Evolutionary conservation across 192 early-diverging fungal species (phyloP).

Genomic region (Fimicolochytrium jonesii): DNA sequence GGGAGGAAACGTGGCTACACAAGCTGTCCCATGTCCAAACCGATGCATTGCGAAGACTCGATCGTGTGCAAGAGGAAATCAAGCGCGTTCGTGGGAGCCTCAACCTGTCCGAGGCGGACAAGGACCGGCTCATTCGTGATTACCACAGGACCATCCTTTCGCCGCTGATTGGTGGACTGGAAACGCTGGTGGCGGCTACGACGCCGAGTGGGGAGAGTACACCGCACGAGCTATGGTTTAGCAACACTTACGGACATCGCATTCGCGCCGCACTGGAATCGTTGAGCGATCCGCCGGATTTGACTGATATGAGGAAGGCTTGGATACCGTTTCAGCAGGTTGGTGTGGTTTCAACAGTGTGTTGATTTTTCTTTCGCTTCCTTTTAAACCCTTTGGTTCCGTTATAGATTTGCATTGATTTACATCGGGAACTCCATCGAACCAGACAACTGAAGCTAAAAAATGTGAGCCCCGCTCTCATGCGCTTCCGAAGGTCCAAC

Average conservation of each 20-base stretch:
- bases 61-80: slow-evolving; percentile 55
- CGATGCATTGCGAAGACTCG: slow-evolving; percentile 52
- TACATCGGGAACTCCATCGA: slow-evolving; percentile 53
- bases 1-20: slow-evolving; percentile 80
- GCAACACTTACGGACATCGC: slow-evolving; percentile 42
- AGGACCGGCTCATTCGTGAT: slow-evolving; percentile 42
- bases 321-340: slow-evolving; percentile 62
- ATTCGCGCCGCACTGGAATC: slow-evolving; percentile 51
- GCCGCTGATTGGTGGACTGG: slow-evolving; percentile 53
- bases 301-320: slow-evolving; percentile 43
- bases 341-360: slow-evolving; percentile 7
- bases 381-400: too few relatives aligned
- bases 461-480: slow-evolving; percentile 59
- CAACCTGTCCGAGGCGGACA: slow-evolving; percentile 33
- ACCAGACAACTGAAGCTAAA: slow-evolving; percentile 46
- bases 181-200: slow-evolving; percentile 49
- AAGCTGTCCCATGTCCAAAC: slow-evolving; percentile 54
- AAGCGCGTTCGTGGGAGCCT: slow-evolving; percentile 44
- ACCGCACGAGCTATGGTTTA: slow-evolving; percentile 69
- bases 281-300: slow-evolving; percentile 41
- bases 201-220: slow-evolving; percentile 30
- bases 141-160: slow-evolving; percentile 54
- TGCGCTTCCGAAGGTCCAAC: slow-evolving; percentile 36
- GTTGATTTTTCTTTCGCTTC: too few relatives aligned
- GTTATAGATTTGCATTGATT: slow-evolving; percentile 34